Percentiles rank a stretch among this genome's conserved stretches.
These are phyloP conservation scores for Centaurea solstitialis DNA, from an alignment of 129 eudicot genomes.

Conservation along the genomic window DNA sequence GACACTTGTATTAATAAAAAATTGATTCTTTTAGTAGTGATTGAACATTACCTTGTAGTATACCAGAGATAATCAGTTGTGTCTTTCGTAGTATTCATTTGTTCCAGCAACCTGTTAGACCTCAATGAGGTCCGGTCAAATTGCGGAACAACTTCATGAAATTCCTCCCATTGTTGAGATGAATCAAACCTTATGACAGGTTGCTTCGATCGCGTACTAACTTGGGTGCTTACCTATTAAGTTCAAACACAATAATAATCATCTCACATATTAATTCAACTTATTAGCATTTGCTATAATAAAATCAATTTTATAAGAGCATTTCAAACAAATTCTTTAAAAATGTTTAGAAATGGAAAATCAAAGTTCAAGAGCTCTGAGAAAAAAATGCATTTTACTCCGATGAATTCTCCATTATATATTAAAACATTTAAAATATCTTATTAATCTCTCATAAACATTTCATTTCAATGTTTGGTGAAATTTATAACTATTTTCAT, in stretches of 20 bases:
- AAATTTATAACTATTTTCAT: no score
- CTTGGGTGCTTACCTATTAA: conserved; percentile 62
- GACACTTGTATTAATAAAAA: no score
- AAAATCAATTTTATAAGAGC: no score
- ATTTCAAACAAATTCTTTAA: no score
- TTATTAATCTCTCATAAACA: no score
- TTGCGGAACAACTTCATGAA: conserved; percentile 46
- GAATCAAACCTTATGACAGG: conserved; percentile 47
- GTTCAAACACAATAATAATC: background rate
- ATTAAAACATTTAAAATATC: no score
- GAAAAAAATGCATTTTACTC: no score
- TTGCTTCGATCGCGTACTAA: conserved; percentile 41
- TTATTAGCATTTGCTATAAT: background rate
- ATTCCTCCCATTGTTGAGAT: conserved; percentile 54
- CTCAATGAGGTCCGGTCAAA: conserved; percentile 44
- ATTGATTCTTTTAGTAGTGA: no score
- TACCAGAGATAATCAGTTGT: conserved; percentile 91
- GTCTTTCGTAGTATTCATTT: conserved; percentile 83
- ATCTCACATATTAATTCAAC: background rate
- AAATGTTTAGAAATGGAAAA: background rate
- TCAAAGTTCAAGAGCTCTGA: no score
- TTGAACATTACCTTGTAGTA: conserved; percentile 59
- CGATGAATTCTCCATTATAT: no score
- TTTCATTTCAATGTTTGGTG: no score
- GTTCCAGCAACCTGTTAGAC: conserved; percentile 65